Evolutionary conservation across 176 grass and related monocot species (phyloP).

Genomic region (Carex cristatella): DNA sequence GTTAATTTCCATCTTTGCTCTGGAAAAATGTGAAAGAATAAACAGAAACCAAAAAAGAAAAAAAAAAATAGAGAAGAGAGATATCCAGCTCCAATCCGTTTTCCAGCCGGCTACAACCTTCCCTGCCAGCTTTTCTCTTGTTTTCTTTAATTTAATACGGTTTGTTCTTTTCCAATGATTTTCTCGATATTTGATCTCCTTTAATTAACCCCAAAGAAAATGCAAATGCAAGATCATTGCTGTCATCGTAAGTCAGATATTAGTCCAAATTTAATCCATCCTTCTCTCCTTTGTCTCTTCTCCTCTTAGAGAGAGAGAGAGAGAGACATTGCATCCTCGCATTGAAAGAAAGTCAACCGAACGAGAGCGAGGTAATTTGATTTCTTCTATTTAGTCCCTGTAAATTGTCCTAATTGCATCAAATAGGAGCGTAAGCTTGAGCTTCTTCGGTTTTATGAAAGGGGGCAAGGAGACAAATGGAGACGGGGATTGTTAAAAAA

Average conservation of each 20-base stretch:
- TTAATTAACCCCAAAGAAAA: neutral
- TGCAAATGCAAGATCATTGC: neutral
- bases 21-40: neutral
- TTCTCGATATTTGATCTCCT: neutral
- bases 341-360: neutral
- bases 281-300: neutral
- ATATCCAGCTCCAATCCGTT: neutral
- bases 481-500: neutral
- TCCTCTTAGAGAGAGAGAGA: slow-evolving; percentile 5
- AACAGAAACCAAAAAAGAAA: neutral
- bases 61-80: neutral
- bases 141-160: neutral
- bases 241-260: slow-evolving; percentile 15
- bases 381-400: neutral
- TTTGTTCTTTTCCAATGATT: neutral
- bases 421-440: neutral
- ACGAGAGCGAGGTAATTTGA: slow-evolving; percentile 9
- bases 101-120: slow-evolving; percentile 5
- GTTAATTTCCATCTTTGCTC: neutral
- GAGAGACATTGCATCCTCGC: neutral
- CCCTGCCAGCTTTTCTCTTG: neutral
- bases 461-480: neutral
- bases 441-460: neutral
- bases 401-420: neutral
- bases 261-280: neutral